A percentile compares a stretch with the other conserved stretches of the same genome.
These are phyloP conservation scores for Pyrus betulifolia DNA, from an alignment of 306 rosid species.

Conservation along the genomic window DNA sequence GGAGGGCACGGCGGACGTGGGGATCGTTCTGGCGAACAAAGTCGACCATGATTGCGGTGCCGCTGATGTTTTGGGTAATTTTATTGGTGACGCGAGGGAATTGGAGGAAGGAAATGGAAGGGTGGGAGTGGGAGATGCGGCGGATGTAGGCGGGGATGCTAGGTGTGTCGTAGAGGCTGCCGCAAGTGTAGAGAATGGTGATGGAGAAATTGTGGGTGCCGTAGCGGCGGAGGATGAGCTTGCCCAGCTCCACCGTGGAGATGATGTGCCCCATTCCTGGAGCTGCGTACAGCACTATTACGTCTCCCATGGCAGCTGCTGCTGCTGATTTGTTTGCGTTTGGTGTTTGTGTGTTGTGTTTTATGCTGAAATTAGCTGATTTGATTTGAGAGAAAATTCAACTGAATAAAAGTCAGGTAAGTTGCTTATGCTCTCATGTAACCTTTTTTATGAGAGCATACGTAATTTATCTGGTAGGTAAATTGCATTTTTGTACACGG, in stretches of 20 bases:
- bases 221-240: constrained; percentile 16
- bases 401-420: too few relatives aligned
- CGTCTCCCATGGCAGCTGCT: background rate
- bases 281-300: constrained; percentile 18
- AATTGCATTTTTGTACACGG: too few relatives aligned
- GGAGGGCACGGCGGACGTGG: constrained; percentile 1
- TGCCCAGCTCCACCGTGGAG: constrained; percentile 35
- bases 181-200: constrained; percentile 19
- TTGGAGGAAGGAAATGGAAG: constrained; percentile 25
- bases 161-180: background rate
- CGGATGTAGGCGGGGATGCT: constrained; percentile 8
- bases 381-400: too few relatives aligned
- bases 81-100: constrained; percentile 4
- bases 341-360: too few relatives aligned
- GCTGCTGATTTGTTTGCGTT: background rate
- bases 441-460: too few relatives aligned
- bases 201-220: constrained; percentile 2
- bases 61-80: background rate
- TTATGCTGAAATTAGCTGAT: too few relatives aligned
- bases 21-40: constrained; percentile 10
- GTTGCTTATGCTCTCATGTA: too few relatives aligned
- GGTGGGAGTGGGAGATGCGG: constrained; percentile 14
- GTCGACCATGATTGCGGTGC: background rate
- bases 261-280: constrained; percentile 27
- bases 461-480: too few relatives aligned